A percentile compares a stretch with the other conserved stretches of the same genome.
phyloP scores from a whole-genome alignment of 495 filamentous ascomycete genomes.

The Rostrohypoxylon terebratum region DNA sequence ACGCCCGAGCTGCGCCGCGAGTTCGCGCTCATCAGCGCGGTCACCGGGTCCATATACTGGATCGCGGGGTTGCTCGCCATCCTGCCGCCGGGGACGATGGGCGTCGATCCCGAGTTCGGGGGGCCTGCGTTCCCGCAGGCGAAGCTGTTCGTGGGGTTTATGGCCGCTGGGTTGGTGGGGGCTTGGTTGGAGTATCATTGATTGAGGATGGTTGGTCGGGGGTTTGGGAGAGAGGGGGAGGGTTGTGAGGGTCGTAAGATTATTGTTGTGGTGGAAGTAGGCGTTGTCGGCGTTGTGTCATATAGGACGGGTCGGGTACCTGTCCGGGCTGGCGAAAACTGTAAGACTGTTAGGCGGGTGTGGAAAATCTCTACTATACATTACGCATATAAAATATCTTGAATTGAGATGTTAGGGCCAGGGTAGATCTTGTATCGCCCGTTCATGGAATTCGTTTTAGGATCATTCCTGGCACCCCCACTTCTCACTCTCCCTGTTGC shows the following conservation, averaged over 20 bases:
- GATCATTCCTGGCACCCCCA: no score
- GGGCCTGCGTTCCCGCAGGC: constrained; percentile 62
- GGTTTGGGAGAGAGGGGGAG: no score
- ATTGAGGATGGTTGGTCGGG: no score
- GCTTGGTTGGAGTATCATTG: constrained; percentile 48
- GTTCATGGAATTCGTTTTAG: no score
- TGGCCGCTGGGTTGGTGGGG: constrained; percentile 47
- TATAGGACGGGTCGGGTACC: no score
- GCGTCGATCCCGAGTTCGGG: constrained; percentile 67
- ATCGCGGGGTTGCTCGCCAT: constrained; percentile 60
- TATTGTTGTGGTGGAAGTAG: no score
- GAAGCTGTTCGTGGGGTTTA: constrained; percentile 51
- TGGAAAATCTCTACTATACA: neutral
- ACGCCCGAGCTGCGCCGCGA: constrained; percentile 47
- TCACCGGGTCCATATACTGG: constrained; percentile 65
- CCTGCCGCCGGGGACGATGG: constrained; percentile 62
- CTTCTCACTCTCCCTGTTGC: no score
- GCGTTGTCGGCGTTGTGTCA: no score
- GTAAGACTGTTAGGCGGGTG: neutral
- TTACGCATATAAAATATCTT: neutral
- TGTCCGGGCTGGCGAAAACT: no score
- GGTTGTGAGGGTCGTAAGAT: no score
- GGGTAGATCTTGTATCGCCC: no score
- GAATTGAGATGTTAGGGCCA: neutral
- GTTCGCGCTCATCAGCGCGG: constrained; percentile 52